Evolutionary conservation across 2,329 filamentous ascomycete species (phyloP), one percentile per base, ranked within the genome.

Genomic region (Paracoccidioides brasiliensis): DNA sequence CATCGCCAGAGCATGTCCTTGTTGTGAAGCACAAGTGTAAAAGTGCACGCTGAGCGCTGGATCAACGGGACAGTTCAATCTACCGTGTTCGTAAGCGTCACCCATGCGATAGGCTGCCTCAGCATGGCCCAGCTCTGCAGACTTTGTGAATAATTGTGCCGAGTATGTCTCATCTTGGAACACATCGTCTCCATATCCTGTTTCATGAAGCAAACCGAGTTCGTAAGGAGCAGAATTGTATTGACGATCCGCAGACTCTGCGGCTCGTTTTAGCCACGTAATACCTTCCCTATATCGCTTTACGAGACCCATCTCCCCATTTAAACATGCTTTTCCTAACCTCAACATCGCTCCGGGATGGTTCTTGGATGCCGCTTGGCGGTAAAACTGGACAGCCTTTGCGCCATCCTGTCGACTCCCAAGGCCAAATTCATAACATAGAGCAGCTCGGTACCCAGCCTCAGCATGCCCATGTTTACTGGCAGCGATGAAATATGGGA

Each of bases 371-470:
- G 93, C 90, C 8, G 90, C 87, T 59, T 86, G 85, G 55, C 91
- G 85, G 67, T 95, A 86, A 69, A 93, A 98, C 68, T 97, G 90
- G 1, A 94, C 87, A 45, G 93, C 91, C 72, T 96, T 96, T 52
- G 86, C 82, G 56, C 87, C 86, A 65, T 96, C 90, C 65, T 89
- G 89, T 56, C 89, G 84, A 65, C 86, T 94, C 43, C 93, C 93
- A 93, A 93, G 98, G 59, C 90, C 93, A 71, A 96, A 97, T 70
- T 98, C 93, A 73, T 97, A 97, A 74, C 90, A 96, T 55, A 98
- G 78, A 14, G 87, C 93, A 53, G 91, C 86, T 55, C 93, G 86
- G 72, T 96, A 98, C 40, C 85, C 90, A 56, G 93, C 93, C 74
- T 98, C 93, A 50, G 93, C 90, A 70, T 98, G 93, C 37, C 93